phyloP scores from a whole-genome alignment of 352 stramenopile species.

The Phytopythium helicoides region DNA sequence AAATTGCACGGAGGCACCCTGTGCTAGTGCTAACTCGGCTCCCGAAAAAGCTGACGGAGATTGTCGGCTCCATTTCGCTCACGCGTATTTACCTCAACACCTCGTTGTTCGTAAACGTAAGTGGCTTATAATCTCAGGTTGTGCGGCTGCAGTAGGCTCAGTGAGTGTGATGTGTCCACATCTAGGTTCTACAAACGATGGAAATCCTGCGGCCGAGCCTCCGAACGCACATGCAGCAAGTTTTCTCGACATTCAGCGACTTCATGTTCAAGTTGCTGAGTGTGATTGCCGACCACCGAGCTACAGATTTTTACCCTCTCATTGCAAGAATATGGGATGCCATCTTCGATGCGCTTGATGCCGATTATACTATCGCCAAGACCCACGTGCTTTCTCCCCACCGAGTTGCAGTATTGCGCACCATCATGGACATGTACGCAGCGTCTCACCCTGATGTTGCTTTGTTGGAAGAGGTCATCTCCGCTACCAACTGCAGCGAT shows the following conservation, averaged over 20 bases:
- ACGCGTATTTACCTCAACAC: constrained; percentile 70
- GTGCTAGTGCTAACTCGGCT: constrained; percentile 56
- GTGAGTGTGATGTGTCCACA: no score
- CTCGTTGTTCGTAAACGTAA: constrained; percentile 56
- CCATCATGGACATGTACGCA: constrained; percentile 51
- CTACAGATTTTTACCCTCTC: constrained; percentile 65
- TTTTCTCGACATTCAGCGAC: constrained; percentile 34
- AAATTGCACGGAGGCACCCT: constrained; percentile 50
- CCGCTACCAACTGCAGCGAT: constrained; percentile 26
- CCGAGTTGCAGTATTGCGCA: constrained; percentile 33
- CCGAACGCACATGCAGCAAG: constrained; percentile 21
- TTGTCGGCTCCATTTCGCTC: constrained; percentile 54
- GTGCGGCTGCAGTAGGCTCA: not conserved
- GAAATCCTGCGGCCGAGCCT: constrained; percentile 52
- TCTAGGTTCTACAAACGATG: constrained; percentile 60
- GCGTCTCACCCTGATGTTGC: constrained; percentile 36
- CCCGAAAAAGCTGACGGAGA: constrained; percentile 44
- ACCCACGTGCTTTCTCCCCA: constrained; percentile 39
- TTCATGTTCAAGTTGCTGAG: constrained; percentile 72
- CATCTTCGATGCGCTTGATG: constrained; percentile 42
- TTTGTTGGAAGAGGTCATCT: constrained; percentile 41
- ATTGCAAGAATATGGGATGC: constrained; percentile 46
- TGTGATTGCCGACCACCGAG: constrained; percentile 59
- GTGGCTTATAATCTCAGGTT: no score
- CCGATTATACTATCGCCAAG: constrained; percentile 28